Conservation (phyloP, 371 early-diverging fungal species). For the Rhizopus delemar region DNA sequence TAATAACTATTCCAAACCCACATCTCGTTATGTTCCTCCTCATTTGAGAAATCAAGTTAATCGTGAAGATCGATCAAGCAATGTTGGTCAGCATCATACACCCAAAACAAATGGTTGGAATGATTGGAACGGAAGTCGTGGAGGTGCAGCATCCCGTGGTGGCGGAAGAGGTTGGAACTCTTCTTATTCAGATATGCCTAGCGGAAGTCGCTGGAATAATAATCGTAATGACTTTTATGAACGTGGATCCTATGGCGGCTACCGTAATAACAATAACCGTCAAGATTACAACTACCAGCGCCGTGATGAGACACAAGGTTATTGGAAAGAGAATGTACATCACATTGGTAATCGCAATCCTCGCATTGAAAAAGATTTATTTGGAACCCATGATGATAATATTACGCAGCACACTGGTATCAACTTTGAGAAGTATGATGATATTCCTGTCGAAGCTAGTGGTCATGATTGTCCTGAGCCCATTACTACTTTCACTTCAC, state of each 20-base stretch:
- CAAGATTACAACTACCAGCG: slow-evolving; percentile 49
- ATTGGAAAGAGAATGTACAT: slow-evolving; percentile 75
- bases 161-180: slow-evolving; percentile 47
- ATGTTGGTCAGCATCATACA: slow-evolving; percentile 7
- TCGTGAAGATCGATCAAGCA: slow-evolving; percentile 16
- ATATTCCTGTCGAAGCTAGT: slow-evolving; percentile 94
- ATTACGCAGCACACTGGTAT: slow-evolving; percentile 83
- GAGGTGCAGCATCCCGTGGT: slow-evolving; percentile 16
- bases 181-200: slow-evolving; percentile 51
- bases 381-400: slow-evolving; percentile 67
- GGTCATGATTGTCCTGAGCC: slow-evolving; percentile 80
- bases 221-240: slow-evolving; percentile 32
- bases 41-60: slow-evolving; percentile 46
- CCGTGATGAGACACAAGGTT: slow-evolving; percentile 58
- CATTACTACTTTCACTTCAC: slow-evolving; percentile 60
- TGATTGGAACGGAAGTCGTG: slow-evolving; percentile 28
- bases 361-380: slow-evolving; percentile 78
- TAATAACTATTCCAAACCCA: slow-evolving; percentile 36
- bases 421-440: slow-evolving; percentile 96
- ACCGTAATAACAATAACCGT: slow-evolving; percentile 28
- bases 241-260: slow-evolving; percentile 44
- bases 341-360: slow-evolving; percentile 70
- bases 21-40: slow-evolving; percentile 52
- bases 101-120: slow-evolving; percentile 28
- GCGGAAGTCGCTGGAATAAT: slow-evolving; percentile 10